Base-by-base conservation (phyloP, 495 filamentous ascomycete genomes). In the Lasiosphaeria hispida region DNA sequence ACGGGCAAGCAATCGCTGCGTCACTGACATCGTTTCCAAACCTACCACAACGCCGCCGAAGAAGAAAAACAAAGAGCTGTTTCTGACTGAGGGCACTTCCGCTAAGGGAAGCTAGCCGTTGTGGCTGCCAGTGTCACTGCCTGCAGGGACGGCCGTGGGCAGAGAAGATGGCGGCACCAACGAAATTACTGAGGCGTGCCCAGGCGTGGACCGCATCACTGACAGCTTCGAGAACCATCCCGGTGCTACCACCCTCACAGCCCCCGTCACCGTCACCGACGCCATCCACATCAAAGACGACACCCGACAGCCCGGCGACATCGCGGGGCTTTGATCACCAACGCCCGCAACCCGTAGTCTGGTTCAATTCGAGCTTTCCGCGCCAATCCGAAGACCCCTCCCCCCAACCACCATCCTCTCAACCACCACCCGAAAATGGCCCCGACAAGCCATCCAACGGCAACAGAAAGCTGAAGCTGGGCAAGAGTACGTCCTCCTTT, bases 401-500 rank as follows among this genome's bases (percentile, higher is more conserved):
- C 45, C 10, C 38, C 53, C 38, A 43, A 19, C 44, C 4, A 40
- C 3, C 38, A n/a, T 39, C 56, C 13, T 14, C 59, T 23, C 30
- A 45, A 52, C 41, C 41, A 52, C 41, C 41, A 30, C 23, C 23
- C 39, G 30, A 41, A 38, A 37, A 44, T 23, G 10, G 10, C 43
- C 43, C 23, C 23, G 43, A 64, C 45, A 69, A 69, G 55, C 60
- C 77, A 1, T 87, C 86, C 7, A 85, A 92, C 23, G 58, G 67
- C 73, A 86, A 94, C 67, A 84, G 93, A 37, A 92, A 88, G 41
- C 66, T 96, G 47, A 93, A 94, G 70, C 85, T 98, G 2, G 93
- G 94, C 53, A 93, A 89, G 66, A 97, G 92, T 92, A 75, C 63
- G 84, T 70, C 45, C 15, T 41, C 19, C 57, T 18, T 19, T 34